Percentiles rank a stretch among this genome's conserved stretches.
Evolutionary conservation across 2,329 filamentous ascomycete species (phyloP).

Genomic region (Zymoseptoria pseudotritici): DNA sequence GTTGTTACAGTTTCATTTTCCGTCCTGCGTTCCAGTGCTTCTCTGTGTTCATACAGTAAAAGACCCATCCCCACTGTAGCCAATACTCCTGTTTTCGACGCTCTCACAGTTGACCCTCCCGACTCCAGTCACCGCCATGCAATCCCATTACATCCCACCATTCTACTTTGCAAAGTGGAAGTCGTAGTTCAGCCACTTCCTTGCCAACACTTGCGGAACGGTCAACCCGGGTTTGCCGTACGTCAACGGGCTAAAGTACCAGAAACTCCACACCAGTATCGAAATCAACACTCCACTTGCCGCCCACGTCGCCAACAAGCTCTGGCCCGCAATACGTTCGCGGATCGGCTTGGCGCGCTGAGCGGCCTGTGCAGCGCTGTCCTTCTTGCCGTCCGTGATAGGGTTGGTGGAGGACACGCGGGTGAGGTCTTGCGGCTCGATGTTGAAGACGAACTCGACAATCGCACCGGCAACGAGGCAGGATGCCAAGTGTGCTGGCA

Average conservation of each 20-base stretch:
- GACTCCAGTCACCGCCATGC: background rate
- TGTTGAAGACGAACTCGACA: constrained; percentile 91
- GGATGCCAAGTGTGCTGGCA: constrained; percentile 88
- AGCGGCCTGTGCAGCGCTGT: constrained; percentile 29
- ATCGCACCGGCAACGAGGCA: constrained; percentile 83
- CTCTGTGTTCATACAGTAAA: background rate
- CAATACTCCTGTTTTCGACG: background rate
- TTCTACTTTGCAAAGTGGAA: constrained; percentile 93
- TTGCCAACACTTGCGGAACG: constrained; percentile 67
- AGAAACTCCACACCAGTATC: constrained; percentile 68
- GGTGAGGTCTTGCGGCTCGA: constrained; percentile 61
- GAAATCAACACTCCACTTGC: constrained; percentile 64
- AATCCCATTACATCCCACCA: background rate
- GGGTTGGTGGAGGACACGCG: constrained; percentile 38
- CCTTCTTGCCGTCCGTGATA: constrained; percentile 30
- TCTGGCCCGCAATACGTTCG: constrained; percentile 74
- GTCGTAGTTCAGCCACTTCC: constrained; percentile 96
- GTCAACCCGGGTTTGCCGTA: constrained; percentile 87
- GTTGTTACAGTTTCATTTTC: background rate
- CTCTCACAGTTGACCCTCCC: background rate
- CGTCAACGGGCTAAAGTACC: constrained; percentile 89
- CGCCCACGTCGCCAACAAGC: constrained; percentile 69
- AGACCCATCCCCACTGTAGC: background rate
- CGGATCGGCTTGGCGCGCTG: constrained; percentile 67
- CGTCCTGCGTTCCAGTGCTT: background rate